A percentile compares a stretch with the other conserved stretches of the same genome.
phyloP scores from a whole-genome alignment of 768 basidiomycete species.

The Calocybe gangraenosa region DNA sequence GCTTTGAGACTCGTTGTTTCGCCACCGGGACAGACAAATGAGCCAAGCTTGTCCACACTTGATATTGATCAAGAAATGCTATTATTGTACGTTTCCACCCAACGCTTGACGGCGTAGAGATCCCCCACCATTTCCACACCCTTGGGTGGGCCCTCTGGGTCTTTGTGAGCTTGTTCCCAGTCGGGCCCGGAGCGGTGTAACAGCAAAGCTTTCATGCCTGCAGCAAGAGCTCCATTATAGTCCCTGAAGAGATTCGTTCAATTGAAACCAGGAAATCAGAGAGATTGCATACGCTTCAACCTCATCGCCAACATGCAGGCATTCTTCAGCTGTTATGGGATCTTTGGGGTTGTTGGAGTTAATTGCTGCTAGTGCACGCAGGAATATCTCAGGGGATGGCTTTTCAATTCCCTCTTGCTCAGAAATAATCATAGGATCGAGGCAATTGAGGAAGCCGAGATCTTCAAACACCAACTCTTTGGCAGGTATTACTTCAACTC shows the following conservation, averaged over 20 bases:
- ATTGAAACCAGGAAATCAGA: not conserved
- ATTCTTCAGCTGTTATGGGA: conserved; percentile 34
- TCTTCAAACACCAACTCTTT: conserved; percentile 45
- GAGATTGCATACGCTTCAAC: conserved; percentile 46
- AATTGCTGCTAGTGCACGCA: conserved; percentile 34
- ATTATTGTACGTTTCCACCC: conserved; percentile 13
- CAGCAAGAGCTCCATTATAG: conserved; percentile 17
- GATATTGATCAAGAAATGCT: too few relatives aligned
- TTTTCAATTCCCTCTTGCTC: conserved; percentile 70
- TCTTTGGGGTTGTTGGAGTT: conserved; percentile 14
- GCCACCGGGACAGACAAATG: too few relatives aligned
- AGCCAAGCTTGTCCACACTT: too few relatives aligned
- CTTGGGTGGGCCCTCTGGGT: not conserved
- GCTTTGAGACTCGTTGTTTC: too few relatives aligned
- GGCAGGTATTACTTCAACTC: conserved; percentile 1
- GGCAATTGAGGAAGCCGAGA: conserved; percentile 44
- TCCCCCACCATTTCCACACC: conserved; percentile 8
- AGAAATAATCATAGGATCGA: conserved; percentile 62
- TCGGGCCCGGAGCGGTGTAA: conserved; percentile 11
- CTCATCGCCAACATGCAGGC: conserved; percentile 77
- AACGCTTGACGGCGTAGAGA: conserved; percentile 13
- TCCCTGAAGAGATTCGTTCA: conserved; percentile 6
- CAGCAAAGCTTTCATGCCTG: conserved; percentile 19
- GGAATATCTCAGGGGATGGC: conserved; percentile 58
- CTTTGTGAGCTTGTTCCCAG: conserved; percentile 14